Percentiles rank a stretch among this genome's conserved stretches.
These are phyloP conservation scores for Podospora conica DNA, from an alignment of 495 filamentous ascomycete species.

Conservation along the genomic window DNA sequence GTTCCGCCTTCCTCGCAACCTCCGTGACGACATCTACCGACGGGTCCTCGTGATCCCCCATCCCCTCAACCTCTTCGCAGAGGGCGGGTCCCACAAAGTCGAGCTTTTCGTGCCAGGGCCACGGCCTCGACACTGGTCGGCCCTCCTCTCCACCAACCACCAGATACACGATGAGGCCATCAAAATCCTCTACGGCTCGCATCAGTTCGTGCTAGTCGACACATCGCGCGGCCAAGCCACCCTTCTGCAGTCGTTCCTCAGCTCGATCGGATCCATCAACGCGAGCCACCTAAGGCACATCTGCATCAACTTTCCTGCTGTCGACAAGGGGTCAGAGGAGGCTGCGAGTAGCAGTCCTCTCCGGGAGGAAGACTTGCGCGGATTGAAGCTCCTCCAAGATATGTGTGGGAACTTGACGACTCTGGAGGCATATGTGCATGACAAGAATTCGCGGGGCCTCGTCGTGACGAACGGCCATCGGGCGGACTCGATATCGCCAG, in stretches of 20 bases:
- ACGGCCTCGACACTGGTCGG: background rate
- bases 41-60: background rate
- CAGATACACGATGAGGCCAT: background rate
- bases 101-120: background rate
- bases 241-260: background rate
- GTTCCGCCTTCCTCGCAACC: background rate
- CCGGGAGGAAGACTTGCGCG: background rate
- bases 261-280: background rate
- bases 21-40: background rate
- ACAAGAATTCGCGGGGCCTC: background rate
- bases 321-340: background rate
- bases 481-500: background rate
- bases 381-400: background rate
- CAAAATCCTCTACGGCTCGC: background rate
- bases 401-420: background rate
- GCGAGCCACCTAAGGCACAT: background rate
- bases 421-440: background rate
- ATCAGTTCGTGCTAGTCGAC: background rate
- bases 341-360: background rate
- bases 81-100: background rate
- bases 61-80: background rate
- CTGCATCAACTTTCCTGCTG: background rate
- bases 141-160: background rate
- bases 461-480: background rate
- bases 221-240: background rate